Conservation (phyloP, 352 stramenopile species). For the Peronospora destructor region DNA sequence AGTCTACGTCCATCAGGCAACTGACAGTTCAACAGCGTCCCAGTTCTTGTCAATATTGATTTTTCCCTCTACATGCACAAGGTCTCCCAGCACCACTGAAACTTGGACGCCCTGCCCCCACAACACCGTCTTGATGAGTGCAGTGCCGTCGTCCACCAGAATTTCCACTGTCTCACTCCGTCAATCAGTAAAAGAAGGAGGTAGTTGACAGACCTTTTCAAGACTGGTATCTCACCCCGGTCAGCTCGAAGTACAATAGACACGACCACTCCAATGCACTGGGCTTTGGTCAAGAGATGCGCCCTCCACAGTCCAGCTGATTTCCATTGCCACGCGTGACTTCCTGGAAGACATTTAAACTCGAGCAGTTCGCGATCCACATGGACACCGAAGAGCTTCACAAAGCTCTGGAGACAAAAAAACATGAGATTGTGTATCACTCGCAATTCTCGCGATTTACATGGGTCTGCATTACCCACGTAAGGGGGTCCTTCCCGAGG, state of each 20-base stretch:
- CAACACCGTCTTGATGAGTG: conserved; percentile 46
- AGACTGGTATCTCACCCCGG: conserved; percentile 32
- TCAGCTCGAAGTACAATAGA: conserved; percentile 47
- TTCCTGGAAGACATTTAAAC: conserved; percentile 47
- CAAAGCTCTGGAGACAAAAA: conserved; percentile 39
- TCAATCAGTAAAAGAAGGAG: not conserved
- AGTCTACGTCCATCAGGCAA: not conserved
- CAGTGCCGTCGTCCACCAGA: conserved; percentile 66
- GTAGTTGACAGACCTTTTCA: not conserved
- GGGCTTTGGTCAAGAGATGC: conserved; percentile 61
- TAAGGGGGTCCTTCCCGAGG: conserved; percentile 38
- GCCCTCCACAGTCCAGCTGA: conserved; percentile 12
- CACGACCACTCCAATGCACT: conserved; percentile 52
- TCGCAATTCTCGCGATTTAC: not conserved
- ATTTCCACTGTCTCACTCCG: conserved; percentile 46
- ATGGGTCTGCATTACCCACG: conserved; percentile 32
- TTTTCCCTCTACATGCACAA: conserved; percentile 70
- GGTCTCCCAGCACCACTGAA: conserved; percentile 41
- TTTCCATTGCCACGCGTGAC: conserved; percentile 46
- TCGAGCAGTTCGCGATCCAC: conserved; percentile 32
- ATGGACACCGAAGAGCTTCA: conserved; percentile 53
- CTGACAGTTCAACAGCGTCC: conserved; percentile 21
- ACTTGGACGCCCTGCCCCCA: conserved; percentile 25
- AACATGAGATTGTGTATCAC: not conserved
- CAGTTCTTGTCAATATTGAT: conserved; percentile 55